A percentile compares a stretch with the other conserved stretches of the same genome.
Conservation (phyloP, 352 stramenopile species). For the Pythium scleroteichum region DNA sequence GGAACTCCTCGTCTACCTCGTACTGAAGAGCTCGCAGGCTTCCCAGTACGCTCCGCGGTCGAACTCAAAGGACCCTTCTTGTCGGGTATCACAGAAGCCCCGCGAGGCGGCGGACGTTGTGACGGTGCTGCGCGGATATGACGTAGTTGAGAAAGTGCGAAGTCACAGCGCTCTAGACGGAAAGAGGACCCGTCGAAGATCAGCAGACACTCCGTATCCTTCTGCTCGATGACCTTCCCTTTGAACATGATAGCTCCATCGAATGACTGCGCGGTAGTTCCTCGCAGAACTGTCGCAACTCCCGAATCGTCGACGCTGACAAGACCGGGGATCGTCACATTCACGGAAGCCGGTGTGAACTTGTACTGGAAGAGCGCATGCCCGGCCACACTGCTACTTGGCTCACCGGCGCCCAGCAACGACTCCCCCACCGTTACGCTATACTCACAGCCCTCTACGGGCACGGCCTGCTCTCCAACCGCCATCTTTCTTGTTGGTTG, state of each 20-base stretch:
- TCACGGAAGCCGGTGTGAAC: slow-evolving; percentile 80
- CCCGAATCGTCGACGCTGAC: slow-evolving; percentile 64
- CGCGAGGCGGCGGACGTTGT: slow-evolving; percentile 14
- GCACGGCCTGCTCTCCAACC: slow-evolving; percentile 8
- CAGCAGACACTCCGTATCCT: slow-evolving; percentile 80
- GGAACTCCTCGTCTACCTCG: background rate
- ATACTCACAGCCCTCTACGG: slow-evolving; percentile 58
- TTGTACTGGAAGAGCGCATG: slow-evolving; percentile 77
- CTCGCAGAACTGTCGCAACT: slow-evolving; percentile 67
- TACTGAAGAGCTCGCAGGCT: background rate
- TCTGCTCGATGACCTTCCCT: slow-evolving; percentile 73
- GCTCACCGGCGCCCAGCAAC: slow-evolving; percentile 20
- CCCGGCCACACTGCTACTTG: slow-evolving; percentile 27
- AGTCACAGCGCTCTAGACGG: slow-evolving; percentile 64
- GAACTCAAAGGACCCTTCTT: slow-evolving; percentile 5
- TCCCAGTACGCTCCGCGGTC: slow-evolving; percentile 4
- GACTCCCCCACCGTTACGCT: slow-evolving; percentile 52
- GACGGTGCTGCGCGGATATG: slow-evolving; percentile 52
- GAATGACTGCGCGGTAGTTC: slow-evolving; percentile 23
- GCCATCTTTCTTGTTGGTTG: slow-evolving; percentile 9
- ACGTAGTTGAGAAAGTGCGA: slow-evolving; percentile 72
- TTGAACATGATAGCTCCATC: slow-evolving; percentile 75
- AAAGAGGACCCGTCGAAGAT: slow-evolving; percentile 77
- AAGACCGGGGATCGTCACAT: slow-evolving; percentile 61
- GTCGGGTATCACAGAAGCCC: background rate